A percentile compares a stretch with the other conserved stretches of the same genome.
Conservation (phyloP, 2,329 filamentous ascomycete species). For the Xylariaceae sp. region DNA sequence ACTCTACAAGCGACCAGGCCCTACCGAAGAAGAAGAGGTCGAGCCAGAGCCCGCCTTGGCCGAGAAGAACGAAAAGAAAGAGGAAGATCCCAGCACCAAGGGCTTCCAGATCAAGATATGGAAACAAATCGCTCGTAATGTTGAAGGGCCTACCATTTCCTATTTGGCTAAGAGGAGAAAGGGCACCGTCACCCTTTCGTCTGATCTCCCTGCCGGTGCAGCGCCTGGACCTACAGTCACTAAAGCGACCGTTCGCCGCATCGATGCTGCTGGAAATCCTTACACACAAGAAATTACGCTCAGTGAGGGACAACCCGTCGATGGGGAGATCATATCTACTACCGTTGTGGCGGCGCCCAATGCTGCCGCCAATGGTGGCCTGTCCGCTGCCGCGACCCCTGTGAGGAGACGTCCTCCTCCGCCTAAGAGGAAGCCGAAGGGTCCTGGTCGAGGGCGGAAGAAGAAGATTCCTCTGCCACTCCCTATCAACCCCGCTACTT, state of each 20-base stretch:
- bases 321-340: constrained; percentile 73
- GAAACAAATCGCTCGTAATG: constrained; percentile 58
- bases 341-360: constrained; percentile 50
- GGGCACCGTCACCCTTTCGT: constrained; percentile 54
- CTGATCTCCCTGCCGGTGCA: constrained; percentile 45
- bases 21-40: constrained; percentile 56
- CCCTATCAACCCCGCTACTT: constrained; percentile 30
- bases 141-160: constrained; percentile 49
- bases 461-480: constrained; percentile 55
- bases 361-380: constrained; percentile 53
- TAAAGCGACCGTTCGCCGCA: constrained; percentile 73
- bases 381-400: constrained; percentile 41
- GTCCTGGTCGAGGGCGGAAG: constrained; percentile 73
- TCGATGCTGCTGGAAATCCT: constrained; percentile 75
- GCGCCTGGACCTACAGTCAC: constrained; percentile 58
- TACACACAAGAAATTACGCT: constrained; percentile 82
- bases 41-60: constrained; percentile 43
- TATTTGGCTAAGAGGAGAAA: constrained; percentile 60
- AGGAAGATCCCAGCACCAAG: constrained; percentile 54
- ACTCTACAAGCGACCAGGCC: constrained; percentile 68
- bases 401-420: constrained; percentile 64
- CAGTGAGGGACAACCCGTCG: constrained; percentile 71
- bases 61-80: constrained; percentile 58
- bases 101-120: constrained; percentile 56
- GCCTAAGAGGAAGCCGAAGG: constrained; percentile 77